phyloP scores from a whole-genome alignment of 805 yeast species.

The Cyberlindnera bimundalis region DNA sequence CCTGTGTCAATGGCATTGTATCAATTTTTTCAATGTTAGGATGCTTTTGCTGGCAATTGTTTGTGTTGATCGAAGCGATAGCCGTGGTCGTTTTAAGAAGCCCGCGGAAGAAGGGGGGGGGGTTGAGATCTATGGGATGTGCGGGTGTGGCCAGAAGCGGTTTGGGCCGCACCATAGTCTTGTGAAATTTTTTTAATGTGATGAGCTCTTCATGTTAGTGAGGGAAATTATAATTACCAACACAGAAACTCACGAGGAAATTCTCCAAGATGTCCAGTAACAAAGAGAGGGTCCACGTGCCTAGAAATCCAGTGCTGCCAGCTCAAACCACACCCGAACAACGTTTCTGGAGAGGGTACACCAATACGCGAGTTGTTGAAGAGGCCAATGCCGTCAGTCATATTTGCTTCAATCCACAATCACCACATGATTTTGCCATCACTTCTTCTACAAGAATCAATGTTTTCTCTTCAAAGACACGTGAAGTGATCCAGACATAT shows the following conservation, averaged over 20 bases:
- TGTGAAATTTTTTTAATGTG: constrained; percentile 8
- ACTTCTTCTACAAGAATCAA: constrained; percentile 90
- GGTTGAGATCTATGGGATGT: constrained; percentile 1
- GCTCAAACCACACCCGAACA: constrained; percentile 89
- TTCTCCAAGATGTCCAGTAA: constrained; percentile 61
- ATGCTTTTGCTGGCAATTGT: background rate
- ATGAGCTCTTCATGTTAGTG: no score
- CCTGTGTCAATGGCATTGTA: constrained; percentile 25
- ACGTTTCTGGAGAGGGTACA: constrained; percentile 87
- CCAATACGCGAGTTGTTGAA: constrained; percentile 83
- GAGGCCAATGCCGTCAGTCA: constrained; percentile 91
- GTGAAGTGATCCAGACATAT: constrained; percentile 85
- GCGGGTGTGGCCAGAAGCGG: background rate
- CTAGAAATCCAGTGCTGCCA: constrained; percentile 73
- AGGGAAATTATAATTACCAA: no score
- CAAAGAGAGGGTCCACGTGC: constrained; percentile 59
- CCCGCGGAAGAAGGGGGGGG: no score
- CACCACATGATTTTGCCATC: constrained; percentile 90
- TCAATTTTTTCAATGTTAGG: no score
- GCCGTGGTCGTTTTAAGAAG: no score
- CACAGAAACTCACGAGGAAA: background rate
- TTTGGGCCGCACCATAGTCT: constrained; percentile 8
- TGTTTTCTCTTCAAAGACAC: constrained; percentile 87
- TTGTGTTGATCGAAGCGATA: background rate
- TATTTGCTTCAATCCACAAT: constrained; percentile 78